These are phyloP conservation scores for Evansstolkia leycettana DNA, from an alignment of 495 filamentous ascomycete species.

Conservation along the genomic window DNA sequence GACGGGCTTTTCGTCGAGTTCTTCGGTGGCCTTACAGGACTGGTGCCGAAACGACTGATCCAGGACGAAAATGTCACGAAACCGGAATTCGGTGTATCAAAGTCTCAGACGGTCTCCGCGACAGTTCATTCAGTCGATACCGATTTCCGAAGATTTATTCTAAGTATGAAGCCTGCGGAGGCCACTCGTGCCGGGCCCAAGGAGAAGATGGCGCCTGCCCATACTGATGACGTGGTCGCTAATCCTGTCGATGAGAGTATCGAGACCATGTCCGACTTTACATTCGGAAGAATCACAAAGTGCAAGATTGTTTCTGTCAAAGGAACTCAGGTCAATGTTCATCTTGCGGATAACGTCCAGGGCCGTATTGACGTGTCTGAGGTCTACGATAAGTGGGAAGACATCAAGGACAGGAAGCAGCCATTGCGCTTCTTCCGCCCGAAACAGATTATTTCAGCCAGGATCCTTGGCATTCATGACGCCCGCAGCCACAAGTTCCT, in stretches of 20 bases:
- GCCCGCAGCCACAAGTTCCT: constrained; percentile 83
- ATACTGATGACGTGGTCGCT: constrained; percentile 27
- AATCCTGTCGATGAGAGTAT: constrained; percentile 63
- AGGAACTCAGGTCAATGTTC: constrained; percentile 82
- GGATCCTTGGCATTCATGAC: constrained; percentile 79
- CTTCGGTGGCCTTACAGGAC: constrained; percentile 59
- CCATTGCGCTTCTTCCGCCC: constrained; percentile 61
- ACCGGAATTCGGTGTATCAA: constrained; percentile 62
- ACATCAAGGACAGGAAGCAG: constrained; percentile 67
- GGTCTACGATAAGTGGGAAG: constrained; percentile 74
- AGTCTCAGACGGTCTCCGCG: constrained; percentile 55
- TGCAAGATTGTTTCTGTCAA: constrained; percentile 70
- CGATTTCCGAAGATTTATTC: constrained; percentile 42
- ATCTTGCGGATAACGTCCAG: constrained; percentile 78
- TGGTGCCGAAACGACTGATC: constrained; percentile 66
- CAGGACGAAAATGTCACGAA: constrained; percentile 50
- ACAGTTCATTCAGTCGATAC: constrained; percentile 59
- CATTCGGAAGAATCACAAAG: constrained; percentile 63
- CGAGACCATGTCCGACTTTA: constrained; percentile 53
- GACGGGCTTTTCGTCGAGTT: constrained; percentile 75
- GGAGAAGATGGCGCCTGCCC: constrained; percentile 14
- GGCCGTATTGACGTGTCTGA: constrained; percentile 87
- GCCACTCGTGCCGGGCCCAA: constrained; percentile 19
- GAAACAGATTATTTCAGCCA: constrained; percentile 59
- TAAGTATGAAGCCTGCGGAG: constrained; percentile 43